Percentiles rank a stretch among this genome's conserved stretches.
These are phyloP conservation scores for Lodderomyces theae DNA, from an alignment of 1,139 yeast genomes.

Conservation along the genomic window DNA sequence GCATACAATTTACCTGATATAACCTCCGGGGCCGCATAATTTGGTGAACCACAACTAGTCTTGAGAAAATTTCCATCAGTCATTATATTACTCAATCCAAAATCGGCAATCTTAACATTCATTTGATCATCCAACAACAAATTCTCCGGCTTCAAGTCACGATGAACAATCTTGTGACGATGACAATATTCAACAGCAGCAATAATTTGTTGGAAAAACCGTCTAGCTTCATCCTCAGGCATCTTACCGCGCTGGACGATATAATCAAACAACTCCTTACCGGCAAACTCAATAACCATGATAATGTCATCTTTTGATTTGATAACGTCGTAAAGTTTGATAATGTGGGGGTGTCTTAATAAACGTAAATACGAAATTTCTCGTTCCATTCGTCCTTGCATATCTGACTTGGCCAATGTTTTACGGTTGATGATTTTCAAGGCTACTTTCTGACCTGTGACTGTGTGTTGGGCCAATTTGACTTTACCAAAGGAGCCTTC, in stretches of 20 bases:
- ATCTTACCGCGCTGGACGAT: slow-evolving; percentile 93
- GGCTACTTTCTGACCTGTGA: slow-evolving; percentile 93
- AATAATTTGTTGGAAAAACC: slow-evolving; percentile 95
- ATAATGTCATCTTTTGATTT: slow-evolving; percentile 94
- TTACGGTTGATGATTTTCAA: slow-evolving; percentile 90
- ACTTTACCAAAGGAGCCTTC: slow-evolving; percentile 99
- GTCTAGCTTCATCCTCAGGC: slow-evolving; percentile 90
- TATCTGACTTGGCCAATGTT: slow-evolving; percentile 90
- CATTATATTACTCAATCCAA: slow-evolving; percentile 94
- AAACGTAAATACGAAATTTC: slow-evolving; percentile 88
- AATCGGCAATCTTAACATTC: slow-evolving; percentile 95
- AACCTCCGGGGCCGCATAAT: slow-evolving; percentile 98
- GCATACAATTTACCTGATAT: slow-evolving; percentile 95
- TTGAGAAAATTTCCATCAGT: slow-evolving; percentile 96
- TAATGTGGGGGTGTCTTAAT: slow-evolving; percentile 94
- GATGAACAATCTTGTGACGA: slow-evolving; percentile 93
- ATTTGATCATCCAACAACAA: slow-evolving; percentile 83
- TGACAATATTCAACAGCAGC: slow-evolving; percentile 99
- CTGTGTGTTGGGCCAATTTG: slow-evolving; percentile 87
- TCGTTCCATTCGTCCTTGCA: slow-evolving; percentile 96
- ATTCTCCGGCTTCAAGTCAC: slow-evolving; percentile 95
- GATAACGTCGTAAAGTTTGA: slow-evolving; percentile 92
- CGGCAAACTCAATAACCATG: slow-evolving; percentile 97
- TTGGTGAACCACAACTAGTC: slow-evolving; percentile 96
- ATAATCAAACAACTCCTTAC: slow-evolving; percentile 92